Base-by-base conservation (phyloP, 495 filamentous ascomycete species). In the Aspergillus hancockii region DNA sequence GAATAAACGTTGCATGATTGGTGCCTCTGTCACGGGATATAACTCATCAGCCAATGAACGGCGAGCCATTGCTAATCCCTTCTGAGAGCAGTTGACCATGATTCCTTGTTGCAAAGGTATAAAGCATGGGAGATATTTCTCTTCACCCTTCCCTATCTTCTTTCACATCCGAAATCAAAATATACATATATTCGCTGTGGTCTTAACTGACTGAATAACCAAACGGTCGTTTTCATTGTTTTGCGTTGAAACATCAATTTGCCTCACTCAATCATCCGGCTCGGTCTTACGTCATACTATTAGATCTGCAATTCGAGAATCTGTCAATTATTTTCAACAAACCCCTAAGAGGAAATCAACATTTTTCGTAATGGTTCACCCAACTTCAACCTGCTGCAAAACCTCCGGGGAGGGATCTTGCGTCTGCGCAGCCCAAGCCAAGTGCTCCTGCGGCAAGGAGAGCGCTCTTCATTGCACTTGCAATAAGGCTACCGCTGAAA, bases 391-490 rank as follows among this genome's bases (percentile, higher is more conserved):
- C 69, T 89, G 86, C 81, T 88, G 86, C 73, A 83, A 83, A 68
- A 81, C 77, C 64, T 69, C 79, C 63, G 72, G 78, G 54, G 75
- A 71, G 55, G 78, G 74, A 50, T 65, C 62, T 56, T 88, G 85
- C 65, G 77, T 83, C 69, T 89, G 86, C 60, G 85, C 85, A 22
- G 75, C 80, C 22, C 80, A 88, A 65, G 85, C 85, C 58, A 81
- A 73, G 63, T 97, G 93, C 84, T 93, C 91, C 16, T 98, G 93
- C 69, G 93, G 93, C 63, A 83, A 93, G 77, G 83, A 93, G 67
- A 83, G 84, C 8, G 93, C 93, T 45, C 84, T 96, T 56, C 81
- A 90, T 69, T 98, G 93, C 81, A 86, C 78, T 55, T 98, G 93
- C 79, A 86, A 85, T 70, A 91, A 89, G 71, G 85, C 92, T 8